Conservation (phyloP, 2,329 filamentous ascomycete genomes). For the Curvularia verruculosa region DNA sequence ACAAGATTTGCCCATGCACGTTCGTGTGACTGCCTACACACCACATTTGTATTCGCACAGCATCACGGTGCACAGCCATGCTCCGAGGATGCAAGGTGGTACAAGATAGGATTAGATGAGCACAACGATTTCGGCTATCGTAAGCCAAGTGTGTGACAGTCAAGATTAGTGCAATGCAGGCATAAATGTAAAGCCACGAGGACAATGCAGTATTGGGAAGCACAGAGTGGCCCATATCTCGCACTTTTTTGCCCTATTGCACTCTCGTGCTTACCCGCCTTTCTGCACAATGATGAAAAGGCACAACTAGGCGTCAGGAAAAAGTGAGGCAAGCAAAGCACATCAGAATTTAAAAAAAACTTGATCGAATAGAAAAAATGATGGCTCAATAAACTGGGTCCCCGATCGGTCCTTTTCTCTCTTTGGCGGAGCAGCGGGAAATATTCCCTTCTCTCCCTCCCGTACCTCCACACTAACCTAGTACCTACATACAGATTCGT, state of each 20-base stretch:
- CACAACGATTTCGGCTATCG: neutral
- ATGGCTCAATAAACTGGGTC: neutral
- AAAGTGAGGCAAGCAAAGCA: neutral
- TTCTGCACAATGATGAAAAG: neutral
- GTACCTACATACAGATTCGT: neutral
- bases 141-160: neutral
- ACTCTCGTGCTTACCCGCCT: neutral
- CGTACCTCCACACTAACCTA: neutral
- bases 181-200: constrained; percentile 1
- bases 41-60: neutral
- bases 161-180: constrained; percentile 1
- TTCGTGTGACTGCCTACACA: neutral
- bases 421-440: neutral
- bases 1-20: neutral
- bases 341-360: neutral
- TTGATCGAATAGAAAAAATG: neutral
- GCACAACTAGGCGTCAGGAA: neutral
- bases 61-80: neutral
- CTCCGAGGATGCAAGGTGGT: neutral
- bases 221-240: constrained; percentile 3
- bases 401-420: neutral
- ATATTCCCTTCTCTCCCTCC: neutral
- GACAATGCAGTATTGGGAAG: neutral
- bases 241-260: neutral
- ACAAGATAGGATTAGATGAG: neutral